Evolutionary conservation across 75 land plant genomes (phyloP), one percentile per base, ranked within the genome.

Genomic region (Ceratopteris richardii): DNA sequence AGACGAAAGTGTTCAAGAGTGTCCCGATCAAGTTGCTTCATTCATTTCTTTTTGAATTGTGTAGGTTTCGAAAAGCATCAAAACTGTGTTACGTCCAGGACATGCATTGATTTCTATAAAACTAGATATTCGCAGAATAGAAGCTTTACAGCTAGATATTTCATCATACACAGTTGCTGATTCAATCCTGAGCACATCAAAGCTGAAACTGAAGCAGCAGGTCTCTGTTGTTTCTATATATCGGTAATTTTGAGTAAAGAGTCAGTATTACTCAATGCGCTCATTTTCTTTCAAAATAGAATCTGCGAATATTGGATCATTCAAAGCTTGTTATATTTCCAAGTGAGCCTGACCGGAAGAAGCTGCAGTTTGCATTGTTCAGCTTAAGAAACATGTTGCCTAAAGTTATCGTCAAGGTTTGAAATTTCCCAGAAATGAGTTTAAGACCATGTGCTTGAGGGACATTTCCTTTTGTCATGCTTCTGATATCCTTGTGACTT

Each of bases 11-110:
- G n/a, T n/a, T n/a, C n/a, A n/a, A n/a, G n/a, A 40, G 42, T 40
- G 14, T 14, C 14, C 42, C 42, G 42, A 40, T 14, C 42, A 40
- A 14, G 14, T 40, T 40, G 42, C 14, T 40, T 40, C 14, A 40
- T 40, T 10, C 14, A 14, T 10, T 40, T 40, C 14, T 40, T 40
- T 40, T 9, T 40, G 42, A 10, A 40, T 40, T 31, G 0, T 68
- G 62, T 73, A 91, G 91, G 84, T 93, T 19, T 77, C 98, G 0
- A 88, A 76, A 61, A 74, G 80, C 43, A 72, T 93, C 60, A 85
- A 93, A 73, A 74, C 69, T 37, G 83, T 78, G 23, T 48, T 80
- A 44, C 73, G 66, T 37, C 59, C 90, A 30, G 68, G 75, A 29
- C 63, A 54, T 52, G 82, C 87, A 51, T 72, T 59, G 51, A 47